These are phyloP conservation scores for Crithidia fasciculata DNA, from an alignment of 208 protist species.

Conservation along the genomic window DNA sequence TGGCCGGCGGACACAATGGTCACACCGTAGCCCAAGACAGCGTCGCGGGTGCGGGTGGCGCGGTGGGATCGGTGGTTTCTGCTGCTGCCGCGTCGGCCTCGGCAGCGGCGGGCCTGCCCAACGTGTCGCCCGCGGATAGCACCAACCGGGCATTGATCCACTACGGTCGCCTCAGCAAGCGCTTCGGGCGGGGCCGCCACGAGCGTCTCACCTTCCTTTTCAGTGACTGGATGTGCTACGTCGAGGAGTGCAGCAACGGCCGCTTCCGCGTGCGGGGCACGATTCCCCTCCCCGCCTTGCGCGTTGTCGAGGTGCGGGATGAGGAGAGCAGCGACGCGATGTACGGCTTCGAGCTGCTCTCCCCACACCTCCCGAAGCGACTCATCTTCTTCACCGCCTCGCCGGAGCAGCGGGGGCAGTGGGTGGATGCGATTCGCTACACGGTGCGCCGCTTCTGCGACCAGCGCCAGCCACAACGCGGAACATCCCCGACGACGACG, in stretches of 20 bases:
- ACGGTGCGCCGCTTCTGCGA: slow-evolving; percentile 41
- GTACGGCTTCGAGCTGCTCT: slow-evolving; percentile 66
- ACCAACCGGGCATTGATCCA: slow-evolving; percentile 64
- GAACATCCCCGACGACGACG: neutral
- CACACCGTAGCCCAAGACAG: slow-evolving; percentile 9
- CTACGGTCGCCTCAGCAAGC: slow-evolving; percentile 72
- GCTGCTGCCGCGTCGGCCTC: neutral
- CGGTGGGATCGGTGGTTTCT: neutral
- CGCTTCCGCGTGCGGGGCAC: slow-evolving; percentile 70
- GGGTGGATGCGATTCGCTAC: slow-evolving; percentile 72
- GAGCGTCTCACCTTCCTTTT: slow-evolving; percentile 85
- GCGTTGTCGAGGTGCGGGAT: slow-evolving; percentile 56
- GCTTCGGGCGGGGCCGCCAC: slow-evolving; percentile 66
- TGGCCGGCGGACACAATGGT: slow-evolving; percentile 8
- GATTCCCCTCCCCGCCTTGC: slow-evolving; percentile 55
- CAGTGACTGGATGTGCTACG: slow-evolving; percentile 82
- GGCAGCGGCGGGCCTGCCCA: neutral
- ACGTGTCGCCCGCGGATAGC: slow-evolving; percentile 6
- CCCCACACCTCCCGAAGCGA: slow-evolving; percentile 34
- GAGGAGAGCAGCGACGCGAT: slow-evolving; percentile 23
- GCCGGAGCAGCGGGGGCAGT: slow-evolving; percentile 75
- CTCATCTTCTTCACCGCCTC: slow-evolving; percentile 74
- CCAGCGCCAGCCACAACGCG: slow-evolving; percentile 5
- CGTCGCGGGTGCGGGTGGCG: neutral
- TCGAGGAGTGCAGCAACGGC: slow-evolving; percentile 73